These are phyloP conservation scores for Magnusiomyces suaveolens DNA, from an alignment of 1,139 yeast genomes.

Conservation along the genomic window DNA sequence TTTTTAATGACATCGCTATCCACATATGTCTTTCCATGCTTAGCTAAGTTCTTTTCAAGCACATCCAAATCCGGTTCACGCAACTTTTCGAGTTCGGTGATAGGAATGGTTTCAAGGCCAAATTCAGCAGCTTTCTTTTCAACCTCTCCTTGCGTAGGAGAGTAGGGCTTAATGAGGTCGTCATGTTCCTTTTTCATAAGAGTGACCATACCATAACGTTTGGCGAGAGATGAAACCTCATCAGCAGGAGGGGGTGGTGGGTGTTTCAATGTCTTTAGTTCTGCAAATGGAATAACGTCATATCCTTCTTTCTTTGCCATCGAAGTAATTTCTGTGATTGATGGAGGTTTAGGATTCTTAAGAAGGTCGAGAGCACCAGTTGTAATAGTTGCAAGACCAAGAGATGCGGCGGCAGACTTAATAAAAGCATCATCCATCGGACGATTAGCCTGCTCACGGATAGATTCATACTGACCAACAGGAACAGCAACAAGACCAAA, in stretches of 20 bases:
- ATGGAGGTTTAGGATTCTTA: slow-evolving; percentile 16
- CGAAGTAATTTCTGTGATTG: slow-evolving; percentile 22
- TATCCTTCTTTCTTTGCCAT: slow-evolving; percentile 27
- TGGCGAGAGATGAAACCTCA: slow-evolving; percentile 20
- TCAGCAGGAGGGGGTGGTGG: slow-evolving; percentile 19
- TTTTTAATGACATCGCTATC: slow-evolving; percentile 24
- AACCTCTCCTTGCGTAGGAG: slow-evolving; percentile 21
- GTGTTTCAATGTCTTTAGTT: slow-evolving; percentile 17
- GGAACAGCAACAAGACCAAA: slow-evolving; percentile 14
- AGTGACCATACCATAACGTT: slow-evolving; percentile 23
- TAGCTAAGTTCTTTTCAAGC: background rate
- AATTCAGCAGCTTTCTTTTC: slow-evolving; percentile 18
- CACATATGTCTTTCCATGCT: slow-evolving; percentile 1
- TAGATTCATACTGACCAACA: slow-evolving; percentile 20
- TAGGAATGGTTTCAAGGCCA: slow-evolving; percentile 23
- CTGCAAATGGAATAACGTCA: slow-evolving; percentile 20
- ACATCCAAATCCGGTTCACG: background rate
- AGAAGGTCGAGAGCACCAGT: slow-evolving; percentile 24
- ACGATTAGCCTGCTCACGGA: slow-evolving; percentile 27
- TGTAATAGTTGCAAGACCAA: slow-evolving; percentile 34
- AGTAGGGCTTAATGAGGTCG: slow-evolving; percentile 20
- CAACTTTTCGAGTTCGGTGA: slow-evolving; percentile 17
- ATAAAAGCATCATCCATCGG: slow-evolving; percentile 25
- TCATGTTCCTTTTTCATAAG: slow-evolving; percentile 20
- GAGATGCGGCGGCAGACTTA: slow-evolving; percentile 28